These are phyloP conservation scores for Carex kokanica DNA, from an alignment of 176 grass and related monocot species.

Conservation along the genomic window DNA sequence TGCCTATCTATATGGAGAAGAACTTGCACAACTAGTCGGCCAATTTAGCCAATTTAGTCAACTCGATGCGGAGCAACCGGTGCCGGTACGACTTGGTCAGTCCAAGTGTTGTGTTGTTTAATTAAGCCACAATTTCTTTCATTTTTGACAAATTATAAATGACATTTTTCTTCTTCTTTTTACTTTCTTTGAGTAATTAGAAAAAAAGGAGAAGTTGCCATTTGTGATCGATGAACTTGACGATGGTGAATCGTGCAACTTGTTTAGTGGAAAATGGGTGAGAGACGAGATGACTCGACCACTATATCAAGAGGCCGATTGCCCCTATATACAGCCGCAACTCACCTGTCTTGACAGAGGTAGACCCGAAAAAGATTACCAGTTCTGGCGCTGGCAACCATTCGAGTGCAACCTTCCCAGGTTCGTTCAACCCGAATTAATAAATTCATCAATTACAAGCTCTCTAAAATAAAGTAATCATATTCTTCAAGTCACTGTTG, in stretches of 20 bases:
- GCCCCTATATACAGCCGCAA: conserved; percentile 89
- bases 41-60: not conserved
- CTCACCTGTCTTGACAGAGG: conserved; percentile 64
- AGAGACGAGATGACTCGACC: conserved; percentile 40
- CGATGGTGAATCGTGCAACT: conserved; percentile 47
- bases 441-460: not conserved
- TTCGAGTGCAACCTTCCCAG: conserved; percentile 46
- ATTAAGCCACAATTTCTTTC: no score
- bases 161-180: not conserved
- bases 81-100: no score
- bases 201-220: conserved; percentile 32
- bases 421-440: conserved; percentile 13
- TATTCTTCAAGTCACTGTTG: not conserved
- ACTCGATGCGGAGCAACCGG: not conserved
- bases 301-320: conserved; percentile 57
- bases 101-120: no score
- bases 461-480: not conserved
- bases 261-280: conserved; percentile 65
- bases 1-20: conserved; percentile 54
- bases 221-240: conserved; percentile 51
- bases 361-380: conserved; percentile 65
- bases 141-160: not conserved
- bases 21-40: conserved; percentile 38
- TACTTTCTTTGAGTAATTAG: not conserved
- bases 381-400: conserved; percentile 76